Percentiles rank a stretch among this genome's conserved stretches.
These are phyloP conservation scores for Rhizopogon salebrosus DNA, from an alignment of 768 basidiomycete species.

Conservation along the genomic window DNA sequence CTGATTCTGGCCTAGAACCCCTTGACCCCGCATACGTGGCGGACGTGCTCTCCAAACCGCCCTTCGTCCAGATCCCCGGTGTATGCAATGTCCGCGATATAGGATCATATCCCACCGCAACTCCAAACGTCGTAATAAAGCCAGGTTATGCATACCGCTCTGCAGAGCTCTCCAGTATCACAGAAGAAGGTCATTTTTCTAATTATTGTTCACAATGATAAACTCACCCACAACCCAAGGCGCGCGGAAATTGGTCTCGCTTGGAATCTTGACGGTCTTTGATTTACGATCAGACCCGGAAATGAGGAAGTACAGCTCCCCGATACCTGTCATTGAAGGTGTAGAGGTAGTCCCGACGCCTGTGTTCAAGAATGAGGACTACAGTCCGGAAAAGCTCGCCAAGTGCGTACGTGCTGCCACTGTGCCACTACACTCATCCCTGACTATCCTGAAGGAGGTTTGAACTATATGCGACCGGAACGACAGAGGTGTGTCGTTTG, in stretches of 20 bases:
- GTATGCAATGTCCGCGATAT: constrained; percentile 75
- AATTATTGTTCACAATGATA: background rate
- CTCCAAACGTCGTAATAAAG: constrained; percentile 48
- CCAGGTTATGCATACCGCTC: constrained; percentile 58
- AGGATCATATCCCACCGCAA: constrained; percentile 51
- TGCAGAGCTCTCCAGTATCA: constrained; percentile 69
- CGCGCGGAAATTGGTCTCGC: constrained; percentile 45
- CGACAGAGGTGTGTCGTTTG: constrained; percentile 53
- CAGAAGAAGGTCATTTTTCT: constrained; percentile 52
- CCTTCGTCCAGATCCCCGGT: constrained; percentile 67
- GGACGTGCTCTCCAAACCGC: constrained; percentile 59
- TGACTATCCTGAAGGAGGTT: constrained; percentile 24
- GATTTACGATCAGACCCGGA: constrained; percentile 80
- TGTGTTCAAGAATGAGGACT: constrained; percentile 66
- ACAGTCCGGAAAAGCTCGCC: constrained; percentile 81
- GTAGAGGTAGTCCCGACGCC: constrained; percentile 57
- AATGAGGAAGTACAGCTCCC: constrained; percentile 66
- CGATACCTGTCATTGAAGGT: constrained; percentile 58
- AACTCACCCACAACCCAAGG: constrained; percentile 36
- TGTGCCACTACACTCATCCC: background rate
- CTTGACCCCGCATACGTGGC: constrained; percentile 63
- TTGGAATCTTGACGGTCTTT: constrained; percentile 66
- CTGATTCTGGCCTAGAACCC: constrained; percentile 43
- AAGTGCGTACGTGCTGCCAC: constrained; percentile 55
- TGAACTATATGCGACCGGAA: constrained; percentile 73